Evolutionary conservation across 768 basidiomycete species (phyloP).

Genomic region (Serendipita sp.): DNA sequence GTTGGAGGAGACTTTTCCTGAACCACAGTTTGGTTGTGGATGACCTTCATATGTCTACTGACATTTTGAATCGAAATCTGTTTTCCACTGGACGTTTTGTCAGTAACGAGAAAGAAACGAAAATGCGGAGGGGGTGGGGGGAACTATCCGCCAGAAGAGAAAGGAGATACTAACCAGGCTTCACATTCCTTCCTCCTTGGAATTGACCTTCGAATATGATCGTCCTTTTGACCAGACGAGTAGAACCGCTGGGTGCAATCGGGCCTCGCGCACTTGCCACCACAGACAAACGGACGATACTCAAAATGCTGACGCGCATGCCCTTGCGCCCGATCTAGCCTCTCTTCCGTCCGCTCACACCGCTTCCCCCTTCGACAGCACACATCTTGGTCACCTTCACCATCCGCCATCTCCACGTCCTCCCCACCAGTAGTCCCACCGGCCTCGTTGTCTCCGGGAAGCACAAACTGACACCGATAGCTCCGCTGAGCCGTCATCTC

Average conservation of each 20-base stretch:
- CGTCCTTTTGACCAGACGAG: constrained; percentile 5
- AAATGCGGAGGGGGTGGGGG: not conserved
- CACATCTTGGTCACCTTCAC: not conserved
- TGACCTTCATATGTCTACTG: constrained; percentile 3
- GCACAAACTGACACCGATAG: constrained; percentile 4
- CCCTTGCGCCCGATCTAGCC: constrained; percentile 1
- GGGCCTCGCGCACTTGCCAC: not conserved
- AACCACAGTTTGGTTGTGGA: not conserved
- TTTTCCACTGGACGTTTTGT: not conserved
- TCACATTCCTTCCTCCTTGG: constrained; percentile 1
- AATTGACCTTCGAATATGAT: not conserved
- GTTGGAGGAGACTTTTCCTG: not conserved
- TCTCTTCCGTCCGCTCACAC: not conserved
- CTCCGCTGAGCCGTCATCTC: not conserved
- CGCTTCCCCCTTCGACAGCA: not conserved
- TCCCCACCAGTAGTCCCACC: not conserved
- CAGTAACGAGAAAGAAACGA: not conserved
- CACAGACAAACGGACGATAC: constrained; percentile 1
- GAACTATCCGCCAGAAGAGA: not conserved
- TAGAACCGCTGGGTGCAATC: constrained; percentile 2
- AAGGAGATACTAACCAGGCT: not conserved
- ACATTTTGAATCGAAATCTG: constrained; percentile 3
- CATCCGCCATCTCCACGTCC: not conserved
- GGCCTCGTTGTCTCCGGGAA: not conserved
- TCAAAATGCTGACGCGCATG: constrained; percentile 5